phyloP scores from a whole-genome alignment of 768 basidiomycete species.

The Calvatia gigantea region DNA sequence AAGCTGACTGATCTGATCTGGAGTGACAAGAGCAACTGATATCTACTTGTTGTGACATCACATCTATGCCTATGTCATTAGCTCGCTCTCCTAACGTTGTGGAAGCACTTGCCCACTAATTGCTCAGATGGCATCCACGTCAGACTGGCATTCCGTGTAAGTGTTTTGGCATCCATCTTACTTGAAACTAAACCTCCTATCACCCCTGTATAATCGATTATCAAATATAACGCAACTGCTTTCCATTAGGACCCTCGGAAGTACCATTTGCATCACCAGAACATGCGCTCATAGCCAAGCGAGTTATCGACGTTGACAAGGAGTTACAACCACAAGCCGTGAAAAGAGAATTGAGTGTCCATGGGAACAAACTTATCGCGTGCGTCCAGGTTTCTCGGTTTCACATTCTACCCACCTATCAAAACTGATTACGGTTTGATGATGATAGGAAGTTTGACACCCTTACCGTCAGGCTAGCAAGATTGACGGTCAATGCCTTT shows the following conservation, averaged over 20 bases:
- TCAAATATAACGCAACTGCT: neutral
- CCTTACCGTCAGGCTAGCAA: constrained; percentile 79
- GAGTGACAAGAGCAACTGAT: neutral
- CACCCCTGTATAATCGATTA: neutral
- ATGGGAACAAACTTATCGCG: constrained; percentile 72
- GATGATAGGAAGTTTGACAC: constrained; percentile 63
- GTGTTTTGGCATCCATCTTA: neutral
- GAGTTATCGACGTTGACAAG: constrained; percentile 81
- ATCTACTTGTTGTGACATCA: constrained; percentile 7
- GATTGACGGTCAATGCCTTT: constrained; percentile 81
- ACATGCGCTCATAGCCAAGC: constrained; percentile 80
- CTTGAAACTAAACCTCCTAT: neutral
- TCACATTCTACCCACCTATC: neutral
- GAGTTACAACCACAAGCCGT: constrained; percentile 84
- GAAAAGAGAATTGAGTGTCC: constrained; percentile 62
- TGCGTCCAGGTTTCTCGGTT: constrained; percentile 36
- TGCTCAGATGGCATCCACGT: constrained; percentile 11
- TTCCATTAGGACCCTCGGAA: constrained; percentile 50
- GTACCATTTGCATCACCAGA: constrained; percentile 73
- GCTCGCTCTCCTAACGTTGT: neutral
- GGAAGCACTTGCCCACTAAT: neutral
- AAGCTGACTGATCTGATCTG: neutral
- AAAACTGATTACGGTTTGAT: constrained; percentile 3
- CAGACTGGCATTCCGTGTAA: constrained; percentile 25
- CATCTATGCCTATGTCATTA: neutral